Conservation (phyloP, 768 basidiomycete genomes). For the Mrakia gelida region DNA sequence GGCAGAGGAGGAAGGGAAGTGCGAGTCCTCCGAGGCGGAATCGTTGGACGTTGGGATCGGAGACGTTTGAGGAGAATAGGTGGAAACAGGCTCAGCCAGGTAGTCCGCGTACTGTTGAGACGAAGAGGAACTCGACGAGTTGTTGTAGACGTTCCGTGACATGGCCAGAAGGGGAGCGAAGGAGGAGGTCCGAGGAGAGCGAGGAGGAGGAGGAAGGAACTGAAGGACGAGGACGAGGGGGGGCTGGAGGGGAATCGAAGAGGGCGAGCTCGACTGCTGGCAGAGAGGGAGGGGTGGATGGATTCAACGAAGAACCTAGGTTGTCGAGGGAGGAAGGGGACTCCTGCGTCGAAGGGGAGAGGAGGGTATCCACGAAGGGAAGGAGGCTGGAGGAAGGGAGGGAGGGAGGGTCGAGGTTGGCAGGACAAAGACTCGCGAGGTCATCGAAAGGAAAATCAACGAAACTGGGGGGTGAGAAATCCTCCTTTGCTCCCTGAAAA, state of each 20-base stretch:
- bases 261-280: not conserved
- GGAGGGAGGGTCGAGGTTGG: no score
- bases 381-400: no score
- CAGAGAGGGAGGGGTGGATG: no score
- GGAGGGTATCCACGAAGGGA: no score
- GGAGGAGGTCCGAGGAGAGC: not conserved
- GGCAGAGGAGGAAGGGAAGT: not conserved
- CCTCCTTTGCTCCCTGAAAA: no score
- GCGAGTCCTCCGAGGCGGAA: conserved; percentile 10
- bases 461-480: no score
- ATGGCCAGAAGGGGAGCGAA: not conserved
- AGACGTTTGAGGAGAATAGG: not conserved
- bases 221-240: not conserved
- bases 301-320: no score
- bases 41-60: not conserved
- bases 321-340: no score
- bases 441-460: no score
- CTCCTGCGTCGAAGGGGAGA: no score
- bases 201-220: not conserved
- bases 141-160: conserved; percentile 5
- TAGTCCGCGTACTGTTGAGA: not conserved
- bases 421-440: no score
- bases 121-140: not conserved
- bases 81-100: conserved; percentile 3
- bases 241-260: not conserved